Evolutionary conservation across 192 early-diverging fungal species (phyloP).

Genomic region (Linnemannia elongata): DNA sequence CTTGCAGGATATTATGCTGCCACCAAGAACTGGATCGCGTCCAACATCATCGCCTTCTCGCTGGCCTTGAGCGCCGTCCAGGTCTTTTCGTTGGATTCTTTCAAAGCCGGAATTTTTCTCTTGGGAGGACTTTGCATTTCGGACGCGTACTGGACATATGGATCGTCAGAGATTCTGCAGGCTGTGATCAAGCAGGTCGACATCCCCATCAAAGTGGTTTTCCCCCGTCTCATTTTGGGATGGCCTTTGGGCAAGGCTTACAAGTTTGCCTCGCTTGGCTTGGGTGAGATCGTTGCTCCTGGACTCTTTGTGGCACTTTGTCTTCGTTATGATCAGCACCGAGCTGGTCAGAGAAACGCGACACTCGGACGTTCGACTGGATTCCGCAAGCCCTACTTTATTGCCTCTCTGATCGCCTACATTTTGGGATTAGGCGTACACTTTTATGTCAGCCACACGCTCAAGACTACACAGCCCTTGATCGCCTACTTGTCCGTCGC

Average conservation of each 20-base stretch:
- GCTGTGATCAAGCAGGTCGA: slow-evolving; percentile 92
- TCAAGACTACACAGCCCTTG: slow-evolving; percentile 91
- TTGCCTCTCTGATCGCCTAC: slow-evolving; percentile 79
- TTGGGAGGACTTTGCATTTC: slow-evolving; percentile 89
- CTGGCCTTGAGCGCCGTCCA: slow-evolving; percentile 87
- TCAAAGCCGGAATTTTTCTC: slow-evolving; percentile 92
- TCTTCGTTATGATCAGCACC: slow-evolving; percentile 88
- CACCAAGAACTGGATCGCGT: slow-evolving; percentile 93
- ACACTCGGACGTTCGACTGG: slow-evolving; percentile 63
- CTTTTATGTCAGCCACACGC: slow-evolving; percentile 88
- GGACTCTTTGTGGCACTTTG: slow-evolving; percentile 94
- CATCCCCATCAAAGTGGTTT: slow-evolving; percentile 93
- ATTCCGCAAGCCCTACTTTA: slow-evolving; percentile 94
- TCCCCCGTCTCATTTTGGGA: slow-evolving; percentile 77
- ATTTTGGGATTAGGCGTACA: slow-evolving; percentile 85
- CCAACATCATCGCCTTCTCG: slow-evolving; percentile 87
- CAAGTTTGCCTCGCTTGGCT: slow-evolving; percentile 87
- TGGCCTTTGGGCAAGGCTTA: slow-evolving; percentile 60
- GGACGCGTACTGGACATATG: slow-evolving; percentile 97
- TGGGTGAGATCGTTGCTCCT: slow-evolving; percentile 97
- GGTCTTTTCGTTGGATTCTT: slow-evolving; percentile 91
- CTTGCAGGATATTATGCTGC: slow-evolving; percentile 80
- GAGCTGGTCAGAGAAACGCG: slow-evolving; percentile 68
- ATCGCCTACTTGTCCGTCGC: slow-evolving; percentile 93
- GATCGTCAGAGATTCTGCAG: slow-evolving; percentile 92